Percentiles rank a stretch among this genome's conserved stretches.
Evolutionary conservation across 2,329 filamentous ascomycete genomes (phyloP).

Genomic region (Paraconiothyrium sp.): DNA sequence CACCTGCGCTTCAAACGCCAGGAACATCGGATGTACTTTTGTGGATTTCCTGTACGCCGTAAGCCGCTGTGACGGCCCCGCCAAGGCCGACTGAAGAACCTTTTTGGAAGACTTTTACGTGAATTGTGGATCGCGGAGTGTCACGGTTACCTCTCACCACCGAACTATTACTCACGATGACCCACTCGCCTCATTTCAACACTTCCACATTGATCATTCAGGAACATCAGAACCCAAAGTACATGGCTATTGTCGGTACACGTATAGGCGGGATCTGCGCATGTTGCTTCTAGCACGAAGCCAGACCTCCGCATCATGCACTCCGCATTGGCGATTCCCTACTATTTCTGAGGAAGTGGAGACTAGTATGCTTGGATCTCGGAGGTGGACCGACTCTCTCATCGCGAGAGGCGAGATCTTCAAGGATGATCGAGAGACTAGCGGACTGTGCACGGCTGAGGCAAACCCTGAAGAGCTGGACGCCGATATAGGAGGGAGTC

Average conservation of each 20-base stretch:
- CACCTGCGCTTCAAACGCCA: not conserved
- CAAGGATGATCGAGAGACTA: constrained; percentile 38
- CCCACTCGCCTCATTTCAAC: constrained; percentile 36
- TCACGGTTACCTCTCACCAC: constrained; percentile 30
- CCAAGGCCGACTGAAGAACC: constrained; percentile 30
- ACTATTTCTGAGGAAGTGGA: constrained; percentile 16
- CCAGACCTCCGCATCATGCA: constrained; percentile 36
- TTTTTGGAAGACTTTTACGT: constrained; percentile 44
- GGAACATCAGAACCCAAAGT: constrained; percentile 24
- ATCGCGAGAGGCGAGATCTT: constrained; percentile 26
- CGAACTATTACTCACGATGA: constrained; percentile 41
- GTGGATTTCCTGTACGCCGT: not conserved
- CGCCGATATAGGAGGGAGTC: constrained; percentile 40
- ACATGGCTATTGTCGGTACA: constrained; percentile 28
- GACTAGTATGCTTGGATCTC: constrained; percentile 1
- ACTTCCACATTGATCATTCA: constrained; percentile 22
- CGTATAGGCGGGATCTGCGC: not conserved
- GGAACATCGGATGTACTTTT: not conserved
- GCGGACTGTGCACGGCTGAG: constrained; percentile 31
- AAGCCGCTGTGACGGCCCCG: not conserved
- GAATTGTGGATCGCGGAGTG: constrained; percentile 39
- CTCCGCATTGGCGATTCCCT: constrained; percentile 28
- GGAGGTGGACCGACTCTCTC: constrained; percentile 22
- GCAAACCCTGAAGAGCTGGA: constrained; percentile 21
- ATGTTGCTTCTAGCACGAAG: not conserved